phyloP scores from a whole-genome alignment of 345 rosid genomes.

The Toxicodendron radicans region DNA sequence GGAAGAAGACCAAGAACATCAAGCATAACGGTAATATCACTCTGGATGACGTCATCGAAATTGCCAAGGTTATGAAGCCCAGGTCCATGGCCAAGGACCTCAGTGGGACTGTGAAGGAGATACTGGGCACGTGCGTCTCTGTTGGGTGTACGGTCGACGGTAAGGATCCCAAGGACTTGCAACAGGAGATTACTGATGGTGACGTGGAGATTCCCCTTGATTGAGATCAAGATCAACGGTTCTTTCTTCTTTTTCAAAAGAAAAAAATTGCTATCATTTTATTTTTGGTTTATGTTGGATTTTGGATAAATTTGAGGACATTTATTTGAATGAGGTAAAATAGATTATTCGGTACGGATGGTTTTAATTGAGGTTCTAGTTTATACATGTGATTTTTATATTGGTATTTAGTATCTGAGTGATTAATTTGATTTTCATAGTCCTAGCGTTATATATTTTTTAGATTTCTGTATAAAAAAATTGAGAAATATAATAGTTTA shows the following conservation, averaged over 20 bases:
- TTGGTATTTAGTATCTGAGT: neutral
- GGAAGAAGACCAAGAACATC: conserved; percentile 56
- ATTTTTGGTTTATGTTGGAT: conserved; percentile 15
- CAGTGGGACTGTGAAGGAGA: conserved; percentile 57
- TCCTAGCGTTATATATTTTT: no score
- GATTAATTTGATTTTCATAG: neutral
- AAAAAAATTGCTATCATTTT: neutral
- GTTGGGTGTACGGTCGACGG: conserved; percentile 67
- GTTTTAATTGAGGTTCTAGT: neutral
- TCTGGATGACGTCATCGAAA: conserved; percentile 61
- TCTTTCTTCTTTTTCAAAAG: conserved; percentile 1
- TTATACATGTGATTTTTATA: neutral
- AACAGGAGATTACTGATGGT: conserved; percentile 48
- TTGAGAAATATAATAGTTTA: no score
- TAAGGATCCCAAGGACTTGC: conserved; percentile 55
- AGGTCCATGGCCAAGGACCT: conserved; percentile 63
- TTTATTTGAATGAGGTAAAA: conserved; percentile 18
- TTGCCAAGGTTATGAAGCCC: conserved; percentile 49
- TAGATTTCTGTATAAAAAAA: no score
- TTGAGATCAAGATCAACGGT: conserved; percentile 16
- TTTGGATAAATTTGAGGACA: conserved; percentile 9
- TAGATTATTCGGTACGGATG: conserved; percentile 4
- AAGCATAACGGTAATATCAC: conserved; percentile 53
- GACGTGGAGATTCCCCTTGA: conserved; percentile 52
- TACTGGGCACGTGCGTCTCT: conserved; percentile 61